A percentile compares a stretch with the other conserved stretches of the same genome.
phyloP scores from a whole-genome alignment of 192 early-diverging fungal species.

The Coemansia umbellata region DNA sequence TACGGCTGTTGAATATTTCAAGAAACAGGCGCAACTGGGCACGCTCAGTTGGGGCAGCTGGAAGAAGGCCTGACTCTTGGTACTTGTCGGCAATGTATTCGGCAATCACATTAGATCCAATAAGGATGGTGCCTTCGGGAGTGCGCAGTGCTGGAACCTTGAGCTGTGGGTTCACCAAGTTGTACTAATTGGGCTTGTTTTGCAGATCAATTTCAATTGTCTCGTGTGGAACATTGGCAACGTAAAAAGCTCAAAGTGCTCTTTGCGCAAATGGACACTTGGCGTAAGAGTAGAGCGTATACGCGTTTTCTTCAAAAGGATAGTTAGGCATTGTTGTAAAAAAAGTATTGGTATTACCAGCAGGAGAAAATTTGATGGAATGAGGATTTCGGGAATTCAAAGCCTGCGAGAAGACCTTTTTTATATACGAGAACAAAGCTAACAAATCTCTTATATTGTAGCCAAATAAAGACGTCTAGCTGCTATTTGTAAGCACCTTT shows the following conservation, averaged over 20 bases:
- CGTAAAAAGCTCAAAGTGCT: conserved; percentile 58
- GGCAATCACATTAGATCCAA: conserved; percentile 63
- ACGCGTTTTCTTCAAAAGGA: conserved; percentile 30
- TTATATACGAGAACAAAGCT: no score
- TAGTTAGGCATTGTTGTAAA: no score
- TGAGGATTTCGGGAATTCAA: no score
- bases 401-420: no score
- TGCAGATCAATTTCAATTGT: conserved; percentile 62
- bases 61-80: conserved; percentile 49
- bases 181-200: conserved; percentile 63
- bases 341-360: no score
- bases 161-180: conserved; percentile 62
- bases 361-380: no score
- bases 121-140: conserved; percentile 54
- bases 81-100: conserved; percentile 64
- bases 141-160: conserved; percentile 64
- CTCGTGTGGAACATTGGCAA: conserved; percentile 52
- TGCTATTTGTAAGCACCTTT: no score
- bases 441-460: no score
- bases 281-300: conserved; percentile 55
- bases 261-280: conserved; percentile 71
- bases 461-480: no score
- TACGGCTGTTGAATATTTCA: conserved; percentile 12
- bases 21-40: conserved; percentile 45
- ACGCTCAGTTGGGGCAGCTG: conserved; percentile 20